Conservation (phyloP, 1,284 basidiomycete genomes). For the Golubevia sp. region DNA sequence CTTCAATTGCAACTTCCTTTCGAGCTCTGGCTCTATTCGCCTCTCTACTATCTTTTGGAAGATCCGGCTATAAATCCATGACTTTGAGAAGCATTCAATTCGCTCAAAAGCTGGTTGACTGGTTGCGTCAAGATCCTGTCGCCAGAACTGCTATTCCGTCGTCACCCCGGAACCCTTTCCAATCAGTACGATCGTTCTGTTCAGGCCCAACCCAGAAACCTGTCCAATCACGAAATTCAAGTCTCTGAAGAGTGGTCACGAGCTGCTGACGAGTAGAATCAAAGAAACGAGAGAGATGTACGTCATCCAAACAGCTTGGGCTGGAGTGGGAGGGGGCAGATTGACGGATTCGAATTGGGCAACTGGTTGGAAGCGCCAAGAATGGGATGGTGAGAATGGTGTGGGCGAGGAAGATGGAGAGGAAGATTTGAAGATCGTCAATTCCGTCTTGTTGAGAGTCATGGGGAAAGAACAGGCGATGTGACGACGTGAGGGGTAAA, state of each 20-base stretch:
- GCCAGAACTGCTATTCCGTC: slow-evolving; percentile 55
- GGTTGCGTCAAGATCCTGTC: slow-evolving; percentile 45
- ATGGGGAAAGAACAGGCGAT: no score
- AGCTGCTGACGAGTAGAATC: slow-evolving; percentile 58
- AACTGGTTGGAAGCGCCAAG: slow-evolving; percentile 47
- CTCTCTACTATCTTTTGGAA: slow-evolving; percentile 63
- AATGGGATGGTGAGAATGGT: background rate
- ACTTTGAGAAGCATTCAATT: slow-evolving; percentile 64
- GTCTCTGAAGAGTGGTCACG: slow-evolving; percentile 16
- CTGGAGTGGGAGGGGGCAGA: slow-evolving; percentile 62
- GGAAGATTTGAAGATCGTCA: slow-evolving; percentile 40
- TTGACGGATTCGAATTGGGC: slow-evolving; percentile 66
- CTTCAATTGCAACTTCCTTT: slow-evolving; percentile 39
- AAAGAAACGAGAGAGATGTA: slow-evolving; percentile 64
- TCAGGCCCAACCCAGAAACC: slow-evolving; percentile 7
- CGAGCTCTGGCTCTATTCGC: slow-evolving; percentile 66
- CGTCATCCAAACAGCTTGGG: slow-evolving; percentile 63
- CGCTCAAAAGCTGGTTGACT: slow-evolving; percentile 60
- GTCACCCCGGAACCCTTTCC: slow-evolving; percentile 42
- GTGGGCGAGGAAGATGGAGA: slow-evolving; percentile 36
- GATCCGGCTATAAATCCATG: slow-evolving; percentile 63
- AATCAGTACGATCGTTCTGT: slow-evolving; percentile 1
- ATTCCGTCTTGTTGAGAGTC: slow-evolving; percentile 33
- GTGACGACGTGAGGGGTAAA: no score
- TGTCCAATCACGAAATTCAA: slow-evolving; percentile 40